Evolutionary conservation across 345 rosid genomes (phyloP).

Genomic region (Cochlearia excelsa): DNA sequence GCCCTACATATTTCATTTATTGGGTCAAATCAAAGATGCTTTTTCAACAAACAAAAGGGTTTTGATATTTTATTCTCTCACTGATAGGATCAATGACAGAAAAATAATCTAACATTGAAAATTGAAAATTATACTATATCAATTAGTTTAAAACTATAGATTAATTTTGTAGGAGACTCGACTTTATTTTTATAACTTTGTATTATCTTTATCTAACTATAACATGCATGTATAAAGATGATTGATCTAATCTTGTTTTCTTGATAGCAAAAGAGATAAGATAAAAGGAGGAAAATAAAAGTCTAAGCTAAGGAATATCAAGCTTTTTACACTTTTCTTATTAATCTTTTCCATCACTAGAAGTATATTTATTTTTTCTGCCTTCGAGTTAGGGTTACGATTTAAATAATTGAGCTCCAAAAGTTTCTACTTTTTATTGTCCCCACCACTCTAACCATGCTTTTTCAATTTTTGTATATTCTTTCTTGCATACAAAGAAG

Average conservation of each 20-base stretch:
- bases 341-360: constrained; percentile 26
- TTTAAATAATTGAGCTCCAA: constrained; percentile 38
- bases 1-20: constrained; percentile 30
- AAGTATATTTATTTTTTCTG: constrained; percentile 19
- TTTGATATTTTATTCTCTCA: too few relatives aligned
- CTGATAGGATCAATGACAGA: too few relatives aligned
- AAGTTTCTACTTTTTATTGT: constrained; percentile 37
- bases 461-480: constrained; percentile 24
- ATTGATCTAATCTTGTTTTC: constrained; percentile 15
- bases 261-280: constrained; percentile 28
- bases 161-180: constrained; percentile 1
- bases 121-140: too few relatives aligned
- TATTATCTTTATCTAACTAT: constrained; percentile 11
- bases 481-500: constrained; percentile 25
- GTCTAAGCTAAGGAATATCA: constrained; percentile 37
- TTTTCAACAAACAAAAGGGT: constrained; percentile 14
- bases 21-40: constrained; percentile 24
- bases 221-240: constrained; percentile 3
- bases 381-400: constrained; percentile 37
- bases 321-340: constrained; percentile 32
- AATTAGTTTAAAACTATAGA: not conserved
- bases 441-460: constrained; percentile 39
- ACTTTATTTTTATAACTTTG: too few relatives aligned
- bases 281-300: constrained; percentile 29
- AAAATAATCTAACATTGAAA: too few relatives aligned